Base-by-base conservation (phyloP, 192 early-diverging fungal species). In the Coemansia sp. region DNA sequence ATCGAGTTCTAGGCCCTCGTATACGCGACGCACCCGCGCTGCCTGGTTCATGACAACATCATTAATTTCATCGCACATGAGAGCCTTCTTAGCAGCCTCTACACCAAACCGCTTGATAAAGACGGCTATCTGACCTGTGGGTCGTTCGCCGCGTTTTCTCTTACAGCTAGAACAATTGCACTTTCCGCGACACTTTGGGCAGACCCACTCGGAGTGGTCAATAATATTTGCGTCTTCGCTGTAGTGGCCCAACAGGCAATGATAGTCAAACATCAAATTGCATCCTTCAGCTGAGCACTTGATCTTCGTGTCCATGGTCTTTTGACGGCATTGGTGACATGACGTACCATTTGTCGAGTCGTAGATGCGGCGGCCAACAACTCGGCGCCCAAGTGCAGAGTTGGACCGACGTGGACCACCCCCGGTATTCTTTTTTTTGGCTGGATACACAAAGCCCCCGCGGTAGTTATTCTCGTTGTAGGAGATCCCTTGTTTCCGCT, bases 261-360 rank as follows among this genome's bases (percentile, higher is more conserved):
- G 36, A 43, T 70, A 49, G 73, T 79, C 77, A 27, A 84, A 72
- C 72, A 66, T 68, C 1, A 75, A 2, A 9, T 24, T 83, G 49
- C 80, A 83, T 16, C 44, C 33, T 5, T 63, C 36, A 38, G 46
- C 57, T 5, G 75, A 61, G 68, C 80, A 77, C 36, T 57, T 57
- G 27, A 82, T 77, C 66, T 79, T 75, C 24, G 41, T 3, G 40
- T 78, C 80, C 41, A 68, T 66, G 43, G 80, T 78, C 63, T 83
- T 83, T 65, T 83, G 80, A 27, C 80, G 72, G 66, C 80, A 83
- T 59, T 83, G 80, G 54, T 83, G 80, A 49, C 80, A 83, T 6
- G 80, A 75, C 3, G n/a, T 10, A 1, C 76, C 80, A 4, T 59
- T 24, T 11, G 33, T 27, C 15, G 80, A 70, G 63, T 78, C 76